Evolutionary conservation across 805 yeast species (phyloP).

Genomic region (Wickerhamiella slavikovae): DNA sequence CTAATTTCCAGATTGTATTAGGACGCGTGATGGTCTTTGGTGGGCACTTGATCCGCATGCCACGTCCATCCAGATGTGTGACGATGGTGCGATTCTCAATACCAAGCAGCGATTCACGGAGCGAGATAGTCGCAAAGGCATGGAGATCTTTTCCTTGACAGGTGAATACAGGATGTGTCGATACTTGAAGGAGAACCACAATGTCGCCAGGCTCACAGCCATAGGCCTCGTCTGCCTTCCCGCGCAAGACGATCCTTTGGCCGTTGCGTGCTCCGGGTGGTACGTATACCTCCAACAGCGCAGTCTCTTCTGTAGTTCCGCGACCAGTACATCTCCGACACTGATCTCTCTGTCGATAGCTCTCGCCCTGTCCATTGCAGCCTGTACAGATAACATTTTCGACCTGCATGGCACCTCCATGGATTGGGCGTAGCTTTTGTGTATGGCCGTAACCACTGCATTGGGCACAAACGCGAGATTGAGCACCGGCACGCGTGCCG

Average conservation of each 20-base stretch:
- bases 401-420: constrained; percentile 55
- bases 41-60: constrained; percentile 41
- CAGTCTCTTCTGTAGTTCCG: constrained; percentile 39
- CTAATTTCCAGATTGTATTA: constrained; percentile 7
- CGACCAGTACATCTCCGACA: constrained; percentile 63
- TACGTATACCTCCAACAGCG: constrained; percentile 56
- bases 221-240: constrained; percentile 58
- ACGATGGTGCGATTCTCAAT: constrained; percentile 41
- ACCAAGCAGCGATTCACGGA: constrained; percentile 75
- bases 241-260: constrained; percentile 38
- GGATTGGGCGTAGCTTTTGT: constrained; percentile 39
- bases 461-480: constrained; percentile 31
- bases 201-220: constrained; percentile 66
- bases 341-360: constrained; percentile 39
- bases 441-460: constrained; percentile 60
- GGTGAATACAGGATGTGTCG: constrained; percentile 27
- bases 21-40: constrained; percentile 42
- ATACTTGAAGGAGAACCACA: constrained; percentile 35
- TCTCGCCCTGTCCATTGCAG: constrained; percentile 55
- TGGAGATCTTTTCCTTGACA: constrained; percentile 47
- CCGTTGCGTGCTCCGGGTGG: constrained; percentile 47
- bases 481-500: constrained; percentile 48
- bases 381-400: constrained; percentile 37
- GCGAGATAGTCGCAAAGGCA: constrained; percentile 35
- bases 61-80: constrained; percentile 64